Base-by-base conservation (phyloP, 139 green algal species). In the Micromonas commoda region DNA sequence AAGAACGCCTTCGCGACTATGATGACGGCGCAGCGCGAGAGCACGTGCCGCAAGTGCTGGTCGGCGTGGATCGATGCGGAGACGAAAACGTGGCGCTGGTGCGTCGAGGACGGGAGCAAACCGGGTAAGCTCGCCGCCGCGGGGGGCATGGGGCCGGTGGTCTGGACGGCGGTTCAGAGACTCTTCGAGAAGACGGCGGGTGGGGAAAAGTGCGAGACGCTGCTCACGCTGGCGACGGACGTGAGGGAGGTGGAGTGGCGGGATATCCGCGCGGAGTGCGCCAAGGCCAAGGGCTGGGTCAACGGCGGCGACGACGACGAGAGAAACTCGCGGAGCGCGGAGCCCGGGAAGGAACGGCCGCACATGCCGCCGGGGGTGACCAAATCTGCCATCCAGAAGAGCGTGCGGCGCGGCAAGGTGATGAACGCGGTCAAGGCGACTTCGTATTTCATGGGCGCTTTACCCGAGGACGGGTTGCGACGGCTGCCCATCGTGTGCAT, bases 321-420 rank as follows among this genome's bases (percentile, higher is more conserved):
- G 28, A 65, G 54, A 65, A n/a, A 65, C 28, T 2, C 24, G 28
- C 2, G 24, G 54, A 65, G 63, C 28, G 28, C 20, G 2, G 63
- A 1, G 63, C 63, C 28, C 5, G n/a, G 63, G 28, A 70, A 1
- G 31, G 28, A 1, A 32, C 28, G n/a, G 28, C 63, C 28, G 28
- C 63, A 34, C 2, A 23, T 70, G 1, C 34, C 63, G 1, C 63
- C 28, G 20, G 28, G 28, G 20, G 68, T 75, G 26, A 13, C 68
- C 6, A 67, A 66, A 28, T 77, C 71, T 37, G 71, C 71, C 19
- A 28, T 77, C 16, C 71, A 77, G 32, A 77, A 77, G 33, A 77
- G 68, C 52, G n/a, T 77, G 0, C 52, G 71, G 16, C 45, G 52
- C 3, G 31, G 53, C 6, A 24, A 52, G 23, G 6, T 33, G 2